phyloP scores from a whole-genome alignment of 495 filamentous ascomycete genomes.

The Penicillium malachiteum region DNA sequence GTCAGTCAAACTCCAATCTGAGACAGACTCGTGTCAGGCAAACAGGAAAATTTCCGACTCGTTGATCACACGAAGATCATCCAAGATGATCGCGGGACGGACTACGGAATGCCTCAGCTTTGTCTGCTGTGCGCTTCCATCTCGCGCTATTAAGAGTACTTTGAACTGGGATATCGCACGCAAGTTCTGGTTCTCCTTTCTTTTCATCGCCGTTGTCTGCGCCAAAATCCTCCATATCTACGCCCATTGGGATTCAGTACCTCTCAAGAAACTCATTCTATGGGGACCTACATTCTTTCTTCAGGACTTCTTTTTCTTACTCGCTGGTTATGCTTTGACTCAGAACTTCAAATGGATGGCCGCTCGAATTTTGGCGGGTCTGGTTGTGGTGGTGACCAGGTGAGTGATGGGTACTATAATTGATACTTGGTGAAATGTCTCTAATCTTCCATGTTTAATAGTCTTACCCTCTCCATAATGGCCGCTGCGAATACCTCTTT shows the following conservation, averaged over 20 bases:
- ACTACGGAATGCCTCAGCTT: constrained; percentile 3
- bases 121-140: constrained; percentile 17
- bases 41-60: neutral
- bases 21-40: too few species aligned
- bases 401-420: constrained; percentile 1
- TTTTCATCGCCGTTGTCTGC: constrained; percentile 20
- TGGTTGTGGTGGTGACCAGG: constrained; percentile 12
- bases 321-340: constrained; percentile 14
- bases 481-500: constrained; percentile 38
- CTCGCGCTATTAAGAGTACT: constrained; percentile 6
- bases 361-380: constrained; percentile 8
- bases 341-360: constrained; percentile 8
- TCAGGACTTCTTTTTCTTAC: constrained; percentile 23
- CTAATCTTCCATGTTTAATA: constrained; percentile 4
- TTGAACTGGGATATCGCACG: constrained; percentile 15
- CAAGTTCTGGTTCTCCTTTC: constrained; percentile 22
- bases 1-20: too few species aligned
- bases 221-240: constrained; percentile 31
- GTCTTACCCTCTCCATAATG: constrained; percentile 36
- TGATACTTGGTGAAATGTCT: neutral
- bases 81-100: constrained; percentile 6
- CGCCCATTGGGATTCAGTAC: constrained; percentile 25
- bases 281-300: constrained; percentile 33
- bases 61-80: neutral
- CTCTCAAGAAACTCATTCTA: constrained; percentile 12